phyloP scores from a whole-genome alignment of 257 asterid genomes.

The Marsdenia floribunda region DNA sequence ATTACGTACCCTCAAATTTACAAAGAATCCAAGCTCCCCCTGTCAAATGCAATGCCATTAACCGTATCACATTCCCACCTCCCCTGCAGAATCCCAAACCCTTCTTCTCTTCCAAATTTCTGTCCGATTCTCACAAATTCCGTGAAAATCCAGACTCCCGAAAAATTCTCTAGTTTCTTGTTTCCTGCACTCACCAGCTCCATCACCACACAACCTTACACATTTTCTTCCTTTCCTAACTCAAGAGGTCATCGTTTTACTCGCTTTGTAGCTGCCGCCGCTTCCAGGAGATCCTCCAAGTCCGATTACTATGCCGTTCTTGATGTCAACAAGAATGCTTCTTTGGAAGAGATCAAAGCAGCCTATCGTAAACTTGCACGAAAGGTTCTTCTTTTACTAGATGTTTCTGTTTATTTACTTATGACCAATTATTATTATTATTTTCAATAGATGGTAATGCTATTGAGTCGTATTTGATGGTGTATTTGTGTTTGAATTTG shows the following conservation, averaged over 20 bases:
- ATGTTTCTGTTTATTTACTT: background rate
- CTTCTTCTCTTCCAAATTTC: constrained; percentile 9
- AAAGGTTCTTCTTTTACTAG: constrained; percentile 39
- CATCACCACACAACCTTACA: constrained; percentile 17
- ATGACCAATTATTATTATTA: background rate
- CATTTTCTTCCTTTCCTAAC: constrained; percentile 13
- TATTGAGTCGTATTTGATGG: background rate
- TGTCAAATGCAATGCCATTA: constrained; percentile 21
- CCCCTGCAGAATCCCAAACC: background rate
- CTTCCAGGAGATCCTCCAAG: constrained; percentile 27
- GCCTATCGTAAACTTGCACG: constrained; percentile 95
- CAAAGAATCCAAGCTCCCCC: background rate
- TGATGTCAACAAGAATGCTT: constrained; percentile 66
- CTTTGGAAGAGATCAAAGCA: constrained; percentile 76
- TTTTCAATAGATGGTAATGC: background rate
- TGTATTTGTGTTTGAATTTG: constrained; percentile 6
- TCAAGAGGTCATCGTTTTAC: constrained; percentile 41
- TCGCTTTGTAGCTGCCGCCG: constrained; percentile 35
- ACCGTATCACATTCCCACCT: constrained; percentile 2
- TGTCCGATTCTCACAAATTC: background rate
- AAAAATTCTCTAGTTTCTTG: constrained; percentile 11
- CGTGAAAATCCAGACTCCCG: constrained; percentile 16
- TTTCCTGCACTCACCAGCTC: background rate
- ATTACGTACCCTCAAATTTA: too few relatives aligned
- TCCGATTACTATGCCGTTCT: constrained; percentile 78